Conservation (phyloP, 1,284 basidiomycete genomes). For the Butyriboletus appendiculatus region DNA sequence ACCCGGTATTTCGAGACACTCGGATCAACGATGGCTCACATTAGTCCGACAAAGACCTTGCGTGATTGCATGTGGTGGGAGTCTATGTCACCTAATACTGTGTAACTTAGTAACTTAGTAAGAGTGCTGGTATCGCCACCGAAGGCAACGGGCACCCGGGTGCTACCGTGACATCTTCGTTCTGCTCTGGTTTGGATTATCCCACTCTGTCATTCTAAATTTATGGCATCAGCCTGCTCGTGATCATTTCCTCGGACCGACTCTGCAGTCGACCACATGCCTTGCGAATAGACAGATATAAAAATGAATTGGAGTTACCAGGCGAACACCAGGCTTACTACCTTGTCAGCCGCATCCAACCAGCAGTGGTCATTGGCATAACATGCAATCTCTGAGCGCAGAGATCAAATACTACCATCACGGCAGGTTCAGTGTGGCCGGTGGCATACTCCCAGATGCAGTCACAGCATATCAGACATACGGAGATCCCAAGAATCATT, state of each 20-base stretch:
- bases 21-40: no score
- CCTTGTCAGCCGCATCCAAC: neutral
- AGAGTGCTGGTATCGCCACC: no score
- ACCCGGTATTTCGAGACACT: no score
- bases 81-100: no score
- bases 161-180: no score
- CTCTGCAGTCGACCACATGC: neutral
- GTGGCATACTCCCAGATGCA: conserved; percentile 38
- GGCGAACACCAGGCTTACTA: neutral
- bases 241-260: neutral
- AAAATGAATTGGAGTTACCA: conserved; percentile 3
- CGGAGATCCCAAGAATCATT: conserved; percentile 35
- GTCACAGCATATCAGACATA: conserved; percentile 42
- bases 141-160: no score
- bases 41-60: no score
- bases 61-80: no score
- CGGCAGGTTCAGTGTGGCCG: conserved; percentile 35
- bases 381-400: conserved; percentile 14
- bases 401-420: conserved; percentile 40
- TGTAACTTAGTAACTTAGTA: no score
- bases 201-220: conserved; percentile 17
- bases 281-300: conserved; percentile 2
- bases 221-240: neutral
- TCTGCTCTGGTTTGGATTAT: neutral
- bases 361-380: neutral